Conservation (phyloP, 768 basidiomycete species). For the Lactifluus echinatus region DNA sequence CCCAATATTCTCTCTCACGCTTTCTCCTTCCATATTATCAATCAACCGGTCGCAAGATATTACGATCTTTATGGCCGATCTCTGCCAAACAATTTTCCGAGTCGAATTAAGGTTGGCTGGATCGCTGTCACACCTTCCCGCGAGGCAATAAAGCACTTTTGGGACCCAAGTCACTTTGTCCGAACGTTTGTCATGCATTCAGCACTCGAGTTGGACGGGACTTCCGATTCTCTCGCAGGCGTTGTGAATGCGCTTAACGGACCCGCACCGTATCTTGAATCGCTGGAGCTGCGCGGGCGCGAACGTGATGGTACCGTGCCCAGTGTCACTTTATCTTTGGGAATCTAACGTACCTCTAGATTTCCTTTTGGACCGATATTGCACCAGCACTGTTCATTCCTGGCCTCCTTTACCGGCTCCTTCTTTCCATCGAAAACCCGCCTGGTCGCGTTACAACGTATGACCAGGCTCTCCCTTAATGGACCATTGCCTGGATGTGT, state of each 20-base stretch:
- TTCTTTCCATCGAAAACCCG: background rate
- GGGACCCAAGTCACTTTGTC: background rate
- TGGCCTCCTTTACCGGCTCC: background rate
- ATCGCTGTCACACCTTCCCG: slow-evolving; percentile 4
- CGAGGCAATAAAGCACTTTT: too few relatives aligned
- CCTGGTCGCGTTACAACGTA: background rate
- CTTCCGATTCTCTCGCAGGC: background rate
- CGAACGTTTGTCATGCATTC: background rate
- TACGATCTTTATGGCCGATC: too few relatives aligned
- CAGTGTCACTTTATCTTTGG: background rate
- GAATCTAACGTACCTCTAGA: background rate
- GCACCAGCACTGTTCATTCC: too few relatives aligned
- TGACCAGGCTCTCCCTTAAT: background rate
- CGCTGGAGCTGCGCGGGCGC: background rate
- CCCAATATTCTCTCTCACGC: background rate
- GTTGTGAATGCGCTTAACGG: background rate
- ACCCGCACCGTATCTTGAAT: too few relatives aligned
- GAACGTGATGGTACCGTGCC: too few relatives aligned
- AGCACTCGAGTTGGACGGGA: background rate
- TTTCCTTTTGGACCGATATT: background rate
- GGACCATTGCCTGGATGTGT: background rate
- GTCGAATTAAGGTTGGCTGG: slow-evolving; percentile 1
- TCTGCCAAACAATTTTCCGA: too few relatives aligned
- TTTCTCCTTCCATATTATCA: background rate
- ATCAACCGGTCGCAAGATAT: too few relatives aligned